Percentiles rank a stretch among this genome's conserved stretches.
These are phyloP conservation scores for Rosa persica DNA, from an alignment of 306 rosid genomes.

Conservation along the genomic window DNA sequence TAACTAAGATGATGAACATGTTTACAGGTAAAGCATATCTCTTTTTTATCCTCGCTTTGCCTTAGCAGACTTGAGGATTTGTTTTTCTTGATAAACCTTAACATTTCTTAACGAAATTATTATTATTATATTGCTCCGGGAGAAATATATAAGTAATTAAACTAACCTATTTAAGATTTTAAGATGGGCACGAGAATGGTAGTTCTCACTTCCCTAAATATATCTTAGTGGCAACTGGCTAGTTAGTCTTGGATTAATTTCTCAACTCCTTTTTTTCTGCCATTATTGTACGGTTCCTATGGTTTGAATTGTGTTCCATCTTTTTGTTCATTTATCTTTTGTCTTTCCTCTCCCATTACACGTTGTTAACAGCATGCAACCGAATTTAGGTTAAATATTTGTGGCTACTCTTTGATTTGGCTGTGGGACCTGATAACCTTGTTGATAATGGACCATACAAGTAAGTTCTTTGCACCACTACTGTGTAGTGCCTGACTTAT, in stretches of 20 bases:
- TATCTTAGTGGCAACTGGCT: neutral
- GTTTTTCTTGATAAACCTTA: neutral
- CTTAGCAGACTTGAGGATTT: neutral
- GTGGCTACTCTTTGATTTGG: slow-evolving; percentile 99
- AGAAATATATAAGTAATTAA: neutral
- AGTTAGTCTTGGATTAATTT: neutral
- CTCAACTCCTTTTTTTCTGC: neutral
- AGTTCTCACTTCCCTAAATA: neutral
- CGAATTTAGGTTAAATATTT: slow-evolving; percentile 78
- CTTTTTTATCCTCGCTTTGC: neutral
- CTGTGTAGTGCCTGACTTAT: slow-evolving; percentile 18
- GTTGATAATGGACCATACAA: slow-evolving; percentile 98
- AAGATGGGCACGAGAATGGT: neutral
- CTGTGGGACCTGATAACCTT: slow-evolving; percentile 88
- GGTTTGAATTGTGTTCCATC: slow-evolving; percentile 9
- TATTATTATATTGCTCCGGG: neutral
- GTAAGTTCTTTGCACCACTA: slow-evolving; percentile 46
- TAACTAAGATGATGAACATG: neutral
- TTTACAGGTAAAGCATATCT: neutral
- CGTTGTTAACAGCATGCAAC: slow-evolving; percentile 27
- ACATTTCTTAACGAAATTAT: neutral
- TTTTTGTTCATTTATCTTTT: slow-evolving; percentile 13
- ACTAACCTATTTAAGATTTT: neutral
- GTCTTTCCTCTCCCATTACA: slow-evolving; percentile 11
- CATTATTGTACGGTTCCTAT: neutral